Base-by-base conservation (phyloP, 345 rosid species). In the Ceriops decandra region DNA sequence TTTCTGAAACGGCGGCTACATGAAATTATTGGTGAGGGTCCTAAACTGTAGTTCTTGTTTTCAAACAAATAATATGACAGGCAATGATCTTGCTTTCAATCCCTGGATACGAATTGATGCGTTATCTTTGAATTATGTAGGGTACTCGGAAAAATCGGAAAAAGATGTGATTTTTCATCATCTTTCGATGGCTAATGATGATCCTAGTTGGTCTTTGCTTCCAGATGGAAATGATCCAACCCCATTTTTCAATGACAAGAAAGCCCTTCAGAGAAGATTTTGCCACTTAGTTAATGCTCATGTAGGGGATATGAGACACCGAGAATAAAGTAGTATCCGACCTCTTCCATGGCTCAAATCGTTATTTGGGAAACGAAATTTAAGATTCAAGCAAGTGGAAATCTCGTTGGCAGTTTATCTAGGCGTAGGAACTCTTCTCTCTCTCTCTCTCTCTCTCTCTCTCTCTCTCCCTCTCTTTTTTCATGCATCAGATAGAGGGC, bases 131-230 rank as follows among this genome's bases (percentile, higher is more conserved):
- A 38, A 38, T 54, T 26, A 21, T 54, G 58, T 24, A 54, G 58
- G 58, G 27, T 54, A 26, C 27, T 22, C 24, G 24, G 24, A 22
- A 24, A 21, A 35, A 60, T 22, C 24, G 24, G 24, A 22, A 24
- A 21, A 35, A 60, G 1, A n/a, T 60, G 49, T 6, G 17, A 35
- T 33, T 64, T 64, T 30, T 5, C 42, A 33, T 60, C 6, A 22
- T 57, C 19, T 66, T 65, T 42, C 60, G 35, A 84, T 82, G 86
- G 24, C 24, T 22, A 22, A 22, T 22, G 24, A 0, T 22, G 81
- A 77, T 52, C 68, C 75, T 30, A 57, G 38, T 60, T 72, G 67
- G 52, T 65, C 82, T 58, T 77, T 82, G 72, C 81, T 84, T 64
- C 57, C 80, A 35, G 52, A 72, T 36, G 27, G 26, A 8, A 47